Base-by-base conservation (phyloP, 306 rosid genomes). In the Alnus rubra region DNA sequence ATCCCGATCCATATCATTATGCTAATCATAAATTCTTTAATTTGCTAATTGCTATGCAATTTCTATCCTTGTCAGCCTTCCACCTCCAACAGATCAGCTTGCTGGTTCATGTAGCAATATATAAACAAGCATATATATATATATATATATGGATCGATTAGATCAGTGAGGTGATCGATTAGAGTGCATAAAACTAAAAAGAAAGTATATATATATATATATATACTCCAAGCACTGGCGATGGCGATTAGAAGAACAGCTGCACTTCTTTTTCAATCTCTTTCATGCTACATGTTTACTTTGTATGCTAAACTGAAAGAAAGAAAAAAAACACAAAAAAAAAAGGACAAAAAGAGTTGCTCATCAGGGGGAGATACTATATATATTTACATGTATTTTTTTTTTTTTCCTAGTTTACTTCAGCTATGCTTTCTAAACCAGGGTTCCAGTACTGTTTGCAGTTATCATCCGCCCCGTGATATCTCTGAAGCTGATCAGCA, bases 361-460 rank as follows among this genome's bases (percentile, higher is more conserved):
- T 23, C 28, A 23, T 23, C 28, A 23, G 28, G 28, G 28, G 28
- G 28, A 23, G 28, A 33, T 33, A 33, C 37, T 33, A 33, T 33
- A 59, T 53, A 16, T 16, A 19, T 54, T 62, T 53, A 9, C 60
- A 60, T 28, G 19, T 35, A 28, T 33, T 65, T 23, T 23, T 23
- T 23, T 23, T 23, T 23, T 23, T 9, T 54, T 85, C 77, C 88
- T 89, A 90, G 84, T 84, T 85, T 67, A 84, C 72, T 94, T 94
- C 98, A 9, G 97, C 85, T 88, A 94, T 92, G 83, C 89, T 92
- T 79, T 92, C 85, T 31, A 94, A 86, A 13, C 12, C 88, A 51
- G 98, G 97, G 79, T 87, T 92, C 97, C 97, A 23, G 28, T 23
- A 91, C 55, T 70, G 88, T 13, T 59, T 56, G 59, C 71, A 67